Conservation (phyloP, 805 yeast species). For the Saccharomycopsis guyanensis region DNA sequence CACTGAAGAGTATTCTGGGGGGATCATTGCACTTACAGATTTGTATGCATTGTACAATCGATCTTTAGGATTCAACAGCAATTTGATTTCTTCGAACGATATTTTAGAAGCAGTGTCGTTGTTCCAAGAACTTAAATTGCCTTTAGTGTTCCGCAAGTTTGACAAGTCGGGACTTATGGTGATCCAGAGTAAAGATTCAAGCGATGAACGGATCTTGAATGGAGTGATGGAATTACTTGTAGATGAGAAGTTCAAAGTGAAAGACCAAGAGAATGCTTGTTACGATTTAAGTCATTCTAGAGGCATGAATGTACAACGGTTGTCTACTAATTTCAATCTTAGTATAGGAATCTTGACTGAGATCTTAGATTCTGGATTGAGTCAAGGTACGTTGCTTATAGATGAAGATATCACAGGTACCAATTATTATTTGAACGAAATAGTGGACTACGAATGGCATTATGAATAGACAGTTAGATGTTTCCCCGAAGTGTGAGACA, state of each 20-base stretch:
- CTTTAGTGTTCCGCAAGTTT: slow-evolving; percentile 39
- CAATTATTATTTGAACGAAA: slow-evolving; percentile 47
- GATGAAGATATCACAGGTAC: slow-evolving; percentile 67
- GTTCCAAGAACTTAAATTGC: slow-evolving; percentile 51
- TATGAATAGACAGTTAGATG: slow-evolving; percentile 6
- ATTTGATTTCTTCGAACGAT: slow-evolving; percentile 64
- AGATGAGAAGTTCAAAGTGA: slow-evolving; percentile 25
- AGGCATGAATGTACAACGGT: slow-evolving; percentile 30
- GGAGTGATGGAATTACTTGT: slow-evolving; percentile 30
- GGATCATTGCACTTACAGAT: slow-evolving; percentile 54
- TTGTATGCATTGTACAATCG: slow-evolving; percentile 58
- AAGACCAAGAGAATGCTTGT: slow-evolving; percentile 26
- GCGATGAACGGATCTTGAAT: slow-evolving; percentile 31
- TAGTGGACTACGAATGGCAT: slow-evolving; percentile 12
- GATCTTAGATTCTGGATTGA: slow-evolving; percentile 53
- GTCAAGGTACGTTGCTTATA: slow-evolving; percentile 47
- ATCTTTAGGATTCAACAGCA: slow-evolving; percentile 55
- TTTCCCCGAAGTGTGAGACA: no score
- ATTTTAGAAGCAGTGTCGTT: slow-evolving; percentile 51
- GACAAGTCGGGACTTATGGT: slow-evolving; percentile 33
- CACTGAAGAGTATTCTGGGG: slow-evolving; percentile 36
- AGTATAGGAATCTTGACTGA: slow-evolving; percentile 58
- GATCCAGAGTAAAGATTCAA: slow-evolving; percentile 29
- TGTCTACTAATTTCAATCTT: slow-evolving; percentile 51
- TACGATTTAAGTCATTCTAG: slow-evolving; percentile 25